Base-by-base conservation (phyloP, 139 green algal species). In the Tetradesmus lagerheimii region DNA sequence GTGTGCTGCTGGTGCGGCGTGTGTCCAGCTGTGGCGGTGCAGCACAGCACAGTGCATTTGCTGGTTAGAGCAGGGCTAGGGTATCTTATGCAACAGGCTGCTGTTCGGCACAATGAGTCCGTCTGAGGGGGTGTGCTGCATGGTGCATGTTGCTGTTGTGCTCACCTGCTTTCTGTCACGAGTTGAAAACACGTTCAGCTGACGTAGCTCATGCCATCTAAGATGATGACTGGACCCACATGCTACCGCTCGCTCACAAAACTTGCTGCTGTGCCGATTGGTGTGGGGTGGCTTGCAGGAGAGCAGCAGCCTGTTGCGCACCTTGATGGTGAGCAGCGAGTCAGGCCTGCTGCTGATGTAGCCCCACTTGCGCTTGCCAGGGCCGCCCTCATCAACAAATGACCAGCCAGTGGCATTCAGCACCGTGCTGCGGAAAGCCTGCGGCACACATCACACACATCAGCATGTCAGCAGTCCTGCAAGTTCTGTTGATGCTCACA, bases 351-450 rank as follows among this genome's bases (percentile, higher is more conserved):
- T 90, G 35, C 41, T 79, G 35, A 90, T 86, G 37, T 78, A 86
- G 12, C 90, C 90, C 85, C 80, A 89, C 67, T 92, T 92, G 45
- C 85, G 85, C 71, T 92, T 92, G 18, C 85, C 67, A 0, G 66
- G 47, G 8, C 5, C n/a, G 12, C 76, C 90, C 86, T 92, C 90
- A 78, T 92, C 80, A 20, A 89, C 25, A 12, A 80, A 86, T 8
- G 71, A 43, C 64, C 80, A 92, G n/a, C 90, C 90, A 15, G 14
- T 81, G 47, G 41, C 27, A 2, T 35, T 35, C 9, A 41, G 62
- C 66, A 91, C 85, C 16, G 85, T n/a, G 8, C 23, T 29, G 1
- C 18, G 29, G 31, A 91, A 89, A 11, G 79, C 90, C 37, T 71
- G 57, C 23, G 16, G 20, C 23, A n/a, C 57, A 8, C 57, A 71